These are phyloP conservation scores for Atalantia buxifolia DNA, from an alignment of 345 rosid genomes.

Conservation along the genomic window DNA sequence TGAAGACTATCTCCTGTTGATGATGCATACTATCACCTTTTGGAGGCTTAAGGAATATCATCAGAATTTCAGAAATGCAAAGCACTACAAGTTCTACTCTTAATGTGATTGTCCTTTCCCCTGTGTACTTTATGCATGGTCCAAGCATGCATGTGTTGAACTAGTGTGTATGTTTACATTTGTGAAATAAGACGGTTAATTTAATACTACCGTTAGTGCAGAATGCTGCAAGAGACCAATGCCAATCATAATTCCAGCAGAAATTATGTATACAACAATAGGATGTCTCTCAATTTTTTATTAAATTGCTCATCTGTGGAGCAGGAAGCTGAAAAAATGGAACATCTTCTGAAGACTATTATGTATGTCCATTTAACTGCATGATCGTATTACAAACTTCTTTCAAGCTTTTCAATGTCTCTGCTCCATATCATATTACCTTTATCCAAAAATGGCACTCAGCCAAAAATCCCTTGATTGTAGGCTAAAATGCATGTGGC, in stretches of 20 bases:
- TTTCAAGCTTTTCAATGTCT: neutral
- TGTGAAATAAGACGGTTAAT: neutral
- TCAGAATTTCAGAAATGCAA: constrained; percentile 47
- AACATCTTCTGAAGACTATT: neutral
- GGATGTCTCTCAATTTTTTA: neutral
- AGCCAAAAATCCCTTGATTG: neutral
- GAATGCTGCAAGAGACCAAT: neutral
- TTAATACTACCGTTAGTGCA: too few species aligned
- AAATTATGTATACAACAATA: neutral
- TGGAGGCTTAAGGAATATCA: constrained; percentile 67
- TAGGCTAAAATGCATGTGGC: neutral
- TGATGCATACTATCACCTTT: too few species aligned
- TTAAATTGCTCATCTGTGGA: neutral
- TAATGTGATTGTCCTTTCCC: neutral
- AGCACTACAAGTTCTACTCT: constrained; percentile 58
- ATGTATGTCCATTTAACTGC: neutral
- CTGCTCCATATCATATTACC: neutral
- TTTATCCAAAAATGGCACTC: neutral
- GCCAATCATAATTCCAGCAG: too few species aligned
- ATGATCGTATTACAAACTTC: neutral
- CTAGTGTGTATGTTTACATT: neutral
- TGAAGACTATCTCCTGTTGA: constrained; percentile 44
- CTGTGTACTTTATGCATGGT: too few species aligned
- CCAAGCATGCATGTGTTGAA: too few species aligned
- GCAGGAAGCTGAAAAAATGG: neutral